phyloP scores from a whole-genome alignment of 441 rosid species.

The Raphanus hybrid region DNA sequence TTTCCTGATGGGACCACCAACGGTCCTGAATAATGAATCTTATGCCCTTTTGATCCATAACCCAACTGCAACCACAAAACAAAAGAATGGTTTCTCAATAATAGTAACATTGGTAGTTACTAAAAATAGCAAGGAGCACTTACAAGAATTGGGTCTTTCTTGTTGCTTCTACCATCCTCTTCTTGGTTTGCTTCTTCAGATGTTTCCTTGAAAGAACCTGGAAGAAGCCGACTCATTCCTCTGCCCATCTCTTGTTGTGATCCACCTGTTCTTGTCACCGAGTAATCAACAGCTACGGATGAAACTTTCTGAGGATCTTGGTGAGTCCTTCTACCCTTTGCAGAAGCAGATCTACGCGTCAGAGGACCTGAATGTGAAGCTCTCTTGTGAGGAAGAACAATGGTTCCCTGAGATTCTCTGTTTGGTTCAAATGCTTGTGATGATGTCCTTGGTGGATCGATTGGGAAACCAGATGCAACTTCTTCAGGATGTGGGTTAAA shows the following conservation, averaged over 20 bases:
- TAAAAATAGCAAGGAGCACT: slow-evolving; percentile 38
- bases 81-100: background rate
- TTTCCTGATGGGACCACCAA: slow-evolving; percentile 81
- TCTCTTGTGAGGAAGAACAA: slow-evolving; percentile 58
- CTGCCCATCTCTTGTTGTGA: slow-evolving; percentile 62
- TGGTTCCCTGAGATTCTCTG: slow-evolving; percentile 60
- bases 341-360: slow-evolving; percentile 78
- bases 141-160: slow-evolving; percentile 79
- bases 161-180: slow-evolving; percentile 68
- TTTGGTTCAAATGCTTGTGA: slow-evolving; percentile 73
- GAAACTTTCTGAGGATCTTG: slow-evolving; percentile 67
- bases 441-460: slow-evolving; percentile 84
- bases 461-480: slow-evolving; percentile 96
- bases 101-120: background rate
- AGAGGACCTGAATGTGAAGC: slow-evolving; percentile 96
- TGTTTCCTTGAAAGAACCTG: slow-evolving; percentile 90
- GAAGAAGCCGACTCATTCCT: slow-evolving; percentile 75
- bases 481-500: slow-evolving; percentile 96
- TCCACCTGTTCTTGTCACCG: slow-evolving; percentile 60
- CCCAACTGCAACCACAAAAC: slow-evolving; percentile 58
- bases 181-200: slow-evolving; percentile 64
- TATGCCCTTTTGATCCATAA: slow-evolving; percentile 88
- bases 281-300: slow-evolving; percentile 66
- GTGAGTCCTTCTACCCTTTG: slow-evolving; percentile 64
- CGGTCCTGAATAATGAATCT: slow-evolving; percentile 90